phyloP scores from a whole-genome alignment of 371 early-diverging fungal species.

The Apophysomyces ossiformis region DNA sequence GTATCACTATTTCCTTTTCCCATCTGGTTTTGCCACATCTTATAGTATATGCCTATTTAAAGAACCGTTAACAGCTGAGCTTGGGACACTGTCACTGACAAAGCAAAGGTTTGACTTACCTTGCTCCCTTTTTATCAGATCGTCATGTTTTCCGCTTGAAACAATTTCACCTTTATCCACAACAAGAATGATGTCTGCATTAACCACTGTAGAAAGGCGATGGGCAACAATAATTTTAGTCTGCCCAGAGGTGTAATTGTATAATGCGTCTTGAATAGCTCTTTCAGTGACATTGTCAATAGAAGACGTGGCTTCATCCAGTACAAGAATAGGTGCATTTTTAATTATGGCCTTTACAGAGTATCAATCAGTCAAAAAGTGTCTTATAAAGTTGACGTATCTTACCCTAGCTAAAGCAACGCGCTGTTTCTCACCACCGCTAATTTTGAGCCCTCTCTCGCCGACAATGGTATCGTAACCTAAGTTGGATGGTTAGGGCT shows the following conservation, averaged over 20 bases:
- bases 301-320: constrained; percentile 70
- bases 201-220: constrained; percentile 71
- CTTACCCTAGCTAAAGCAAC: constrained; percentile 16
- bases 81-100: too few species aligned
- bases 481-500: too few species aligned
- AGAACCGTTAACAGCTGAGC: too few species aligned
- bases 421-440: constrained; percentile 66
- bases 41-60: too few species aligned
- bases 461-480: constrained; percentile 74
- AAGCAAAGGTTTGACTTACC: too few species aligned
- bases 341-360: constrained; percentile 79
- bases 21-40: too few species aligned
- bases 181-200: constrained; percentile 81
- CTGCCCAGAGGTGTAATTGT: constrained; percentile 66
- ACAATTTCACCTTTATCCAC: constrained; percentile 67
- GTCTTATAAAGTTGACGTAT: too few species aligned
- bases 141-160: constrained; percentile 67
- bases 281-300: constrained; percentile 68
- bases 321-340: constrained; percentile 58
- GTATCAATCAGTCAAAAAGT: constrained; percentile 20
- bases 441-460: constrained; percentile 60
- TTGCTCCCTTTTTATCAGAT: too few species aligned
- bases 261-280: constrained; percentile 74
- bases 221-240: constrained; percentile 93
- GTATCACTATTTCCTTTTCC: too few species aligned